Conservation (phyloP, 2,329 filamentous ascomycete species). For the Fusarium chuoi region DNA sequence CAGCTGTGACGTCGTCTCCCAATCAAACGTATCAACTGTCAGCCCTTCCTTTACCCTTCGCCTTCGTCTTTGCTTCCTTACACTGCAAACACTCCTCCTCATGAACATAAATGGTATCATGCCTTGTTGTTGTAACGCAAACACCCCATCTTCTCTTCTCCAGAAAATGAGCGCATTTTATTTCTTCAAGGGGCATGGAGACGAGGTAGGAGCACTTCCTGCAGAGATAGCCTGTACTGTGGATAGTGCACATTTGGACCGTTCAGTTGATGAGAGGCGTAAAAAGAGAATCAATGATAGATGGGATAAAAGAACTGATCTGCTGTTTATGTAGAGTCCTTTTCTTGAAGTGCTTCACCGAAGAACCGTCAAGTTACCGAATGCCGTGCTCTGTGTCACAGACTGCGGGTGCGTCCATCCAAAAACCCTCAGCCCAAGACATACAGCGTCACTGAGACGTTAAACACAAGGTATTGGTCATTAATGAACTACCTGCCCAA, state of each 20-base stretch:
- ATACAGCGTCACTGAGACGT: not conserved
- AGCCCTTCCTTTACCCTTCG: not conserved
- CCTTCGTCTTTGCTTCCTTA: not conserved
- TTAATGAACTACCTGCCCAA: not conserved
- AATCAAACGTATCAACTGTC: not conserved
- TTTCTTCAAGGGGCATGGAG: conserved; percentile 8
- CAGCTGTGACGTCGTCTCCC: rapidly evolving
- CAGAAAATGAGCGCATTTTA: not conserved
- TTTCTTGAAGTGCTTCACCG: not conserved
- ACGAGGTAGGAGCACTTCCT: conserved; percentile 13
- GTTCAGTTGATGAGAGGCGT: rapidly evolving
- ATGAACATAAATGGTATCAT: conserved; percentile 19
- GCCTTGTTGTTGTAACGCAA: not conserved
- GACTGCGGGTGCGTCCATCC: not conserved
- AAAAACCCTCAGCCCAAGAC: not conserved
- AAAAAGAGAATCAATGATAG: not conserved
- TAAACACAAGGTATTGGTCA: rapidly evolving
- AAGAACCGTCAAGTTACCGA: not conserved
- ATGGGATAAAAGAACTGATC: not conserved
- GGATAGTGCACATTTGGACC: not conserved
- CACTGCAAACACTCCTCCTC: conserved; percentile 18
- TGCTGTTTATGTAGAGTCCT: not conserved
- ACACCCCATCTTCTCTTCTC: not conserved
- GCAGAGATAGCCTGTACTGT: conserved; percentile 14
- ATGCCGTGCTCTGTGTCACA: not conserved